Percentiles rank a stretch among this genome's conserved stretches.
Evolutionary conservation across 2,329 filamentous ascomycete genomes (phyloP).

Genomic region (Colletotrichum noveboracense): DNA sequence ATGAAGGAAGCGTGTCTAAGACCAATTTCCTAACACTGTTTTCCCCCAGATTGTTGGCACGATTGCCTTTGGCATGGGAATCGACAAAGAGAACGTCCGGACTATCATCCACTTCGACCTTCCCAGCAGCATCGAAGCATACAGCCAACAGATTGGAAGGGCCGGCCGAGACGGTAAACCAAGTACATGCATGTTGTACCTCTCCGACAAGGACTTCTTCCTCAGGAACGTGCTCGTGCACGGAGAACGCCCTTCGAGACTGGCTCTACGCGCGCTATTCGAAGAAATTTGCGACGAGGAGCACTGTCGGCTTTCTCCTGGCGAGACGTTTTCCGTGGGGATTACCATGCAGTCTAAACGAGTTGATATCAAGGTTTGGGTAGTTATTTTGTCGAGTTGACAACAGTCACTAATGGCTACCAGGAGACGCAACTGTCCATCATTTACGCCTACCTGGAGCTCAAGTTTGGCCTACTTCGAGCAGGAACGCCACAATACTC

Average conservation of each 20-base stretch:
- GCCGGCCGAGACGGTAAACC: slow-evolving; percentile 58
- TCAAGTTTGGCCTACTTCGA: slow-evolving; percentile 61
- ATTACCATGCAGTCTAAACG: slow-evolving; percentile 49
- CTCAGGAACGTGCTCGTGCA: slow-evolving; percentile 64
- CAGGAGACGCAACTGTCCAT: slow-evolving; percentile 32
- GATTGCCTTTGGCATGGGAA: slow-evolving; percentile 66
- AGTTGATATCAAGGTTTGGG: slow-evolving; percentile 56
- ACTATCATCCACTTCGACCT: slow-evolving; percentile 60
- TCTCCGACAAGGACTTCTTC: slow-evolving; percentile 63
- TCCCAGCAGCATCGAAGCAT: slow-evolving; percentile 58
- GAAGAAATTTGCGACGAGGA: slow-evolving; percentile 53
- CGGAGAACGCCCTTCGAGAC: slow-evolving; percentile 60
- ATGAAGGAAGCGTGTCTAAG: fast-evolving
- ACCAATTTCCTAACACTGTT: not conserved
- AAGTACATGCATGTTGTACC: slow-evolving; percentile 62
- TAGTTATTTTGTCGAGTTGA: fast-evolving
- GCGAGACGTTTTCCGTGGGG: slow-evolving; percentile 51
- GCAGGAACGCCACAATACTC: slow-evolving; percentile 63
- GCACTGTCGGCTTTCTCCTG: slow-evolving; percentile 34
- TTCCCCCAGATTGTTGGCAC: slow-evolving; percentile 50
- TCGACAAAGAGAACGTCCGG: slow-evolving; percentile 60
- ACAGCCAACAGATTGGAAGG: slow-evolving; percentile 62
- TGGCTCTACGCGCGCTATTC: slow-evolving; percentile 53
- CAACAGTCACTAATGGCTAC: not conserved
- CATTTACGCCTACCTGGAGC: slow-evolving; percentile 65